Evolutionary conservation across 2,329 filamentous ascomycete species (phyloP).

Genomic region (Blastomyces parvus): DNA sequence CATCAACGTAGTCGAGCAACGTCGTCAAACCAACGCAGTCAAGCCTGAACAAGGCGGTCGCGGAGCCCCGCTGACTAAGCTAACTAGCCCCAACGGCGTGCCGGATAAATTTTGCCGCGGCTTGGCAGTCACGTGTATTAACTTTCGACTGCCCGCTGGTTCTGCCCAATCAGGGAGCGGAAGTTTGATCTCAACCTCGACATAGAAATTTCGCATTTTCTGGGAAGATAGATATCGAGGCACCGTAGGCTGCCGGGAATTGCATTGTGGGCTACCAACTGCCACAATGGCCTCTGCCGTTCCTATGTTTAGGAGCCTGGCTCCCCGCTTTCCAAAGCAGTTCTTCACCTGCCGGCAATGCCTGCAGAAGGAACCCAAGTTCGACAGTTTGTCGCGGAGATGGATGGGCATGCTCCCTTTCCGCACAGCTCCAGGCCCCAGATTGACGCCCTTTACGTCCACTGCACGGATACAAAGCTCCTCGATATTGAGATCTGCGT

Average conservation of each 20-base stretch:
- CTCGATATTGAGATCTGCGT: conserved; percentile 8
- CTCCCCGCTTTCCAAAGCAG: conserved; percentile 30
- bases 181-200: neutral
- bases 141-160: neutral
- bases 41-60: neutral
- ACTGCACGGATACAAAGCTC: conserved; percentile 10
- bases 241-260: neutral
- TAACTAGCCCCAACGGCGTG: no score
- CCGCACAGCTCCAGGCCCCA: conserved; percentile 16
- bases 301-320: conserved; percentile 27
- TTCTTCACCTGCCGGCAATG: conserved; percentile 37
- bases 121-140: neutral
- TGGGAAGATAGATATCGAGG: neutral
- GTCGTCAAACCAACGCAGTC: neutral
- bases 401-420: conserved; percentile 25
- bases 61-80: neutral
- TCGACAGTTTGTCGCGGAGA: conserved; percentile 24
- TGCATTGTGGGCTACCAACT: conserved; percentile 20
- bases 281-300: conserved; percentile 26
- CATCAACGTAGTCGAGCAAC: conserved; percentile 1
- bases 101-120: neutral
- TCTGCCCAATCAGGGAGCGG: neutral
- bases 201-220: neutral
- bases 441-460: conserved; percentile 22
- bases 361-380: conserved; percentile 25